Percentiles rank a stretch among this genome's conserved stretches.
Conservation (phyloP, 2,329 filamentous ascomycete genomes). For the Trichophyton rubrum region DNA sequence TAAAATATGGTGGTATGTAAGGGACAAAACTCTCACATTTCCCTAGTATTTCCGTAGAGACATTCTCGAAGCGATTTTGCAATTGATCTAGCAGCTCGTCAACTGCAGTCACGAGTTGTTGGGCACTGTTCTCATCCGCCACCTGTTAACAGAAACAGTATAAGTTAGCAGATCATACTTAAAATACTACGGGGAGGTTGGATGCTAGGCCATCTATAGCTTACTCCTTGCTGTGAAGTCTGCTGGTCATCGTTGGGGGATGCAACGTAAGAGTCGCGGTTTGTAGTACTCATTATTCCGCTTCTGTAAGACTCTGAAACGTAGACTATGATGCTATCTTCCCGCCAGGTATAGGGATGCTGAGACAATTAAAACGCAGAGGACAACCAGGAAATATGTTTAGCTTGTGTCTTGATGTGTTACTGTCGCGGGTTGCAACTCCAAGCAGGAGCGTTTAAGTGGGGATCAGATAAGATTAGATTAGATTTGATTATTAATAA, state of each 20-base stretch:
- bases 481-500: neutral
- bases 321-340: neutral
- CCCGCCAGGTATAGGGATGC: neutral
- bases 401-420: neutral
- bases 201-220: neutral
- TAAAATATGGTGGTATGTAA: neutral
- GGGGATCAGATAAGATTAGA: constrained; percentile 7
- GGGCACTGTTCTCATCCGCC: constrained; percentile 15
- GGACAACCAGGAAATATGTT: neutral
- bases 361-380: neutral
- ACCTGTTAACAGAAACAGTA: neutral
- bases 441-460: neutral
- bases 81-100: constrained; percentile 78
- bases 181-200: neutral
- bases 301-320: too few relatives aligned
- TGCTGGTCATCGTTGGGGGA: neutral
- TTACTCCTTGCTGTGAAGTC: neutral
- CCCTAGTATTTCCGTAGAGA: constrained; percentile 75
- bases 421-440: neutral
- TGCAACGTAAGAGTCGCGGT: neutral
- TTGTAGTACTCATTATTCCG: constrained; percentile 1
- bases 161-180: neutral
- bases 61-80: constrained; percentile 69
- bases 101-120: constrained; percentile 60
- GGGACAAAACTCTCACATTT: constrained; percentile 52